Evolutionary conservation across 768 basidiomycete genomes (phyloP).

Genomic region (Panus rudis): DNA sequence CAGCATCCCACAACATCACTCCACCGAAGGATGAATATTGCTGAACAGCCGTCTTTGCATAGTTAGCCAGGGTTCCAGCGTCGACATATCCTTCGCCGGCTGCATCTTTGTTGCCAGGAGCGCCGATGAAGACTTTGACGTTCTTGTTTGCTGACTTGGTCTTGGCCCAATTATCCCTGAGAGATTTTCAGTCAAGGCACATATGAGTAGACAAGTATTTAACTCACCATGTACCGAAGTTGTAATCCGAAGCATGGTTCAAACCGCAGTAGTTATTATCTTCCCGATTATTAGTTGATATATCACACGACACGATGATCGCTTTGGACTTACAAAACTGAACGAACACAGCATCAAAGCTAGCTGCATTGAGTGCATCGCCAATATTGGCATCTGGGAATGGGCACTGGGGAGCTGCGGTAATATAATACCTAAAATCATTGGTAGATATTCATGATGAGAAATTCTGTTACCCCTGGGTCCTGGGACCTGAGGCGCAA

Average conservation of each 20-base stretch:
- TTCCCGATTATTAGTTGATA: slow-evolving; percentile 10
- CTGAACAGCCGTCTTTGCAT: slow-evolving; percentile 42
- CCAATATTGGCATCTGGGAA: slow-evolving; percentile 61
- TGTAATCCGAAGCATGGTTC: slow-evolving; percentile 48
- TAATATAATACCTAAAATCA: slow-evolving; percentile 51
- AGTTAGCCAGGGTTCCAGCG: slow-evolving; percentile 38
- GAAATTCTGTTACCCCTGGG: not conserved
- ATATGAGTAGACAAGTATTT: not conserved
- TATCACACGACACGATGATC: slow-evolving; percentile 2
- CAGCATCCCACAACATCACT: slow-evolving; percentile 38
- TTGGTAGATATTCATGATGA: no score
- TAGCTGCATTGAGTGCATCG: slow-evolving; percentile 50
- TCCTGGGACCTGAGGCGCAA: slow-evolving; percentile 2
- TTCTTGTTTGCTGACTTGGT: slow-evolving; percentile 50
- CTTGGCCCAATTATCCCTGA: slow-evolving; percentile 62
- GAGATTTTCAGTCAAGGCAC: not conserved
- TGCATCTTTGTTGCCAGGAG: slow-evolving; percentile 49
- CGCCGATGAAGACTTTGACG: slow-evolving; percentile 62
- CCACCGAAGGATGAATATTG: slow-evolving; percentile 65
- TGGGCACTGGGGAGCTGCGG: slow-evolving; percentile 63
- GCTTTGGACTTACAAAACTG: slow-evolving; percentile 45
- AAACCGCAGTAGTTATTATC: slow-evolving; percentile 58
- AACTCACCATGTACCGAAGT: slow-evolving; percentile 46
- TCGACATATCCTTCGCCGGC: slow-evolving; percentile 53
- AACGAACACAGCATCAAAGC: slow-evolving; percentile 68